Evolutionary conservation across 2,329 filamentous ascomycete species (phyloP).

Genomic region (Dactylellina drechsleri): DNA sequence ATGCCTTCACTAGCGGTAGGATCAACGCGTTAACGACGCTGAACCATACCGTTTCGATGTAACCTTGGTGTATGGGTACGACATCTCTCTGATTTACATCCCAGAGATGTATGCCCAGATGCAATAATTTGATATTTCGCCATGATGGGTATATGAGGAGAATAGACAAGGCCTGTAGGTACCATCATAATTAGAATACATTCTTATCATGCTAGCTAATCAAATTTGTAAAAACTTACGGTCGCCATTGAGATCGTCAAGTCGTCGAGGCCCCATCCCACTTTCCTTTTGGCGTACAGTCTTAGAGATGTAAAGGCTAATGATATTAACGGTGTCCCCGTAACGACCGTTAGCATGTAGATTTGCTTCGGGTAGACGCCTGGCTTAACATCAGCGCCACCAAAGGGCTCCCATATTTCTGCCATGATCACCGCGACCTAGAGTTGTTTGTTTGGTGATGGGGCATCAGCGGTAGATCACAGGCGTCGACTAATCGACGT

Average conservation of each 20-base stretch:
- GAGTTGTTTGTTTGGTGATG: not conserved
- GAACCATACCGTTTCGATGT: conserved; percentile 61
- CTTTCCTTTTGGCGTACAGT: conserved; percentile 44
- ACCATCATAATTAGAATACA: conserved; percentile 20
- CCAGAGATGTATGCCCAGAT: conserved; percentile 47
- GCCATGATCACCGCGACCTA: conserved; percentile 36
- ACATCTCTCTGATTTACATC: conserved; percentile 42
- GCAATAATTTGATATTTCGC: conserved; percentile 46
- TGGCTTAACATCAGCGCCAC: conserved; percentile 25
- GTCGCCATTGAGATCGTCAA: conserved; percentile 61
- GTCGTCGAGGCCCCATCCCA: conserved; percentile 59
- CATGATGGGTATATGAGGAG: conserved; percentile 58
- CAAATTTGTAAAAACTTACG: conserved; percentile 27
- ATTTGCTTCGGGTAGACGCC: conserved; percentile 47
- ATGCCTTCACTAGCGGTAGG: conserved; percentile 62
- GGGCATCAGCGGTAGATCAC: conserved; percentile 1
- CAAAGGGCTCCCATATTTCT: conserved; percentile 35
- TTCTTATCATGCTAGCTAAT: too few relatives aligned
- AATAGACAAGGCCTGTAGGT: conserved; percentile 62
- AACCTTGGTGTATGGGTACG: conserved; percentile 58
- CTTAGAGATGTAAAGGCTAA: conserved; percentile 36
- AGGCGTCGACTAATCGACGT: not conserved
- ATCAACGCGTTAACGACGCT: conserved; percentile 63
- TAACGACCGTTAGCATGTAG: conserved; percentile 33
- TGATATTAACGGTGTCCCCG: conserved; percentile 37